phyloP scores from a whole-genome alignment of 129 eudicot species.

The Sambucus nigra region DNA sequence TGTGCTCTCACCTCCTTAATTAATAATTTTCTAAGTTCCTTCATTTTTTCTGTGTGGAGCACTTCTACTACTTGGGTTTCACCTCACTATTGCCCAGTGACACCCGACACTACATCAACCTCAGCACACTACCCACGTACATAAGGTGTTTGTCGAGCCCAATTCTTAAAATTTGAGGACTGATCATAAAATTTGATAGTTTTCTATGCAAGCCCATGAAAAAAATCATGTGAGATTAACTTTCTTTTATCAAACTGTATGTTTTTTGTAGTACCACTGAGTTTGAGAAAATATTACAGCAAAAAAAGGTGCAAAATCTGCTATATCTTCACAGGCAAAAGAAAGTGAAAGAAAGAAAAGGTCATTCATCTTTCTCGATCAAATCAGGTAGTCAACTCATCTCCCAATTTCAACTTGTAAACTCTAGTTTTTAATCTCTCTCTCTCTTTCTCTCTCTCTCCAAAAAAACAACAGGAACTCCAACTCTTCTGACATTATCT shows the following conservation, averaged over 20 bases:
- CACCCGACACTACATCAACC: not conserved
- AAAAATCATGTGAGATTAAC: not conserved
- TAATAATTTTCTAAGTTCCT: too few relatives aligned
- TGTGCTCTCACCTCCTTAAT: too few relatives aligned
- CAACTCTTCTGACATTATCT: too few relatives aligned
- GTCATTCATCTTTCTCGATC: not conserved
- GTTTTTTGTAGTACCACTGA: not conserved
- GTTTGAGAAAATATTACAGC: too few relatives aligned
- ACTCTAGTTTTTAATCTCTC: too few relatives aligned
- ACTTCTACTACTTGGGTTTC: not conserved
- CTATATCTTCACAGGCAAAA: not conserved
- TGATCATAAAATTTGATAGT: not conserved
- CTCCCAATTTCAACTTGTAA: too few relatives aligned
- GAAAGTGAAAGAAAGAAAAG: not conserved
- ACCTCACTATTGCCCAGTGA: not conserved
- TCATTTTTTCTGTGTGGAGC: not conserved
- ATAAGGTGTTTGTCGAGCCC: not conserved
- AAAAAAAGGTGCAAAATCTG: too few relatives aligned
- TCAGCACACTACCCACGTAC: not conserved
- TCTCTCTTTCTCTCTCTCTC: too few relatives aligned
- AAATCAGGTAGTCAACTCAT: not conserved
- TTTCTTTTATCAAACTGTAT: not conserved
- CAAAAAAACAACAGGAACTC: too few relatives aligned
- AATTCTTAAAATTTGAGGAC: not conserved
- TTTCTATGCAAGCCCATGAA: not conserved